Conservation (phyloP, 306 rosid species). For the Prinsepia uniflora region DNA sequence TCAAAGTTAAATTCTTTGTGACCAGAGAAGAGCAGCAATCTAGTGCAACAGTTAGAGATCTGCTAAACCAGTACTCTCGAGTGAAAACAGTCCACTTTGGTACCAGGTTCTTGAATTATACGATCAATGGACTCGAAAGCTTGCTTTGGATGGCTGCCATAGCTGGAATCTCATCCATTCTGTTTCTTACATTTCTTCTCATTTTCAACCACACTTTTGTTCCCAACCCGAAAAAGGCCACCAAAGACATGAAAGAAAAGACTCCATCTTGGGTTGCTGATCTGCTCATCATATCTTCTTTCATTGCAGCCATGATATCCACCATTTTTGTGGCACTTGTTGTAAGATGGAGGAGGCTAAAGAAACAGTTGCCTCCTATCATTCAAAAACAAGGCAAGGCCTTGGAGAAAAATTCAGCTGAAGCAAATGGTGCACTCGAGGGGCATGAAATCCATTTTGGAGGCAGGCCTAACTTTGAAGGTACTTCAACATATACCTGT, state of each 20-base stretch:
- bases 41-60: slow-evolving; percentile 39
- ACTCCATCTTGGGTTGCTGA: slow-evolving; percentile 63
- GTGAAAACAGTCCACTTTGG: slow-evolving; percentile 47
- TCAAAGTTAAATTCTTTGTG: slow-evolving; percentile 59
- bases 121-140: slow-evolving; percentile 59
- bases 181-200: slow-evolving; percentile 45
- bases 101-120: slow-evolving; percentile 37
- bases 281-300: slow-evolving; percentile 55
- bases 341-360: slow-evolving; percentile 60
- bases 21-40: slow-evolving; percentile 59
- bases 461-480: slow-evolving; percentile 70
- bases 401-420: slow-evolving; percentile 37
- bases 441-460: slow-evolving; percentile 78
- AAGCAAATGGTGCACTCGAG: slow-evolving; percentile 44
- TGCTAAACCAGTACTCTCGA: slow-evolving; percentile 36
- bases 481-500: slow-evolving; percentile 21
- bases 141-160: slow-evolving; percentile 57
- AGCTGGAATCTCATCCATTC: slow-evolving; percentile 47
- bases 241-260: slow-evolving; percentile 44
- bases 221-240: slow-evolving; percentile 36
- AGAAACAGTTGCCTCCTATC: slow-evolving; percentile 41
- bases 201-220: slow-evolving; percentile 49
- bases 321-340: slow-evolving; percentile 39
- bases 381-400: slow-evolving; percentile 33
- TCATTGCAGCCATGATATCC: slow-evolving; percentile 44